These are phyloP conservation scores for Stygiomarasmius scandens DNA, from an alignment of 1,284 basidiomycete genomes.

Conservation along the genomic window DNA sequence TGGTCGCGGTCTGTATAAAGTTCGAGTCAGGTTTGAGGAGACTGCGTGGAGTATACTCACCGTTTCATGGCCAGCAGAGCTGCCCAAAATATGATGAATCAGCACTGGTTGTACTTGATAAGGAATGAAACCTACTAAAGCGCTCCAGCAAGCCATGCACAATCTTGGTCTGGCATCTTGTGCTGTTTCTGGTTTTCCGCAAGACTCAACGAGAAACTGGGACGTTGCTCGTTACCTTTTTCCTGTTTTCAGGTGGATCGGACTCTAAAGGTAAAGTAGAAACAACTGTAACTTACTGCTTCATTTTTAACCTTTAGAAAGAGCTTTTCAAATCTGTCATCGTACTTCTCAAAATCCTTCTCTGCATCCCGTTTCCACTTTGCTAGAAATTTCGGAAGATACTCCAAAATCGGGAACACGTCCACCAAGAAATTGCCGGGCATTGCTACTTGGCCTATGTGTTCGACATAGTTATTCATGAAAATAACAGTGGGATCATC, in stretches of 20 bases:
- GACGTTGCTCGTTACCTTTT: not conserved
- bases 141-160: slow-evolving; percentile 7
- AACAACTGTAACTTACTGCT: not conserved
- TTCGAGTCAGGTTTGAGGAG: not conserved
- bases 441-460: not conserved
- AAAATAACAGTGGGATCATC: not conserved
- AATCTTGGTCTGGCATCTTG: not conserved
- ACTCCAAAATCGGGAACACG: not conserved
- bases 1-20: not conserved
- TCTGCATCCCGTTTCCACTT: not conserved
- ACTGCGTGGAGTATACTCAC: not conserved
- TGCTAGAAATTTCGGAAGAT: not conserved
- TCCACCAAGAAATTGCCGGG: not conserved
- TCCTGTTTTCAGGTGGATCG: not conserved
- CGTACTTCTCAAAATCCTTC: not conserved
- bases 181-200: not conserved
- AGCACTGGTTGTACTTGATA: not conserved
- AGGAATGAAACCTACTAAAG: not conserved
- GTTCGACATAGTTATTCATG: not conserved
- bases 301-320: not conserved
- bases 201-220: slow-evolving; percentile 6
- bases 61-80: slow-evolving; percentile 3
- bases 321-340: not conserved
- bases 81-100: not conserved
- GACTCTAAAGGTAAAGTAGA: not conserved